These are phyloP conservation scores for Leishmania turanica DNA, from an alignment of 208 protist species.

Conservation along the genomic window DNA sequence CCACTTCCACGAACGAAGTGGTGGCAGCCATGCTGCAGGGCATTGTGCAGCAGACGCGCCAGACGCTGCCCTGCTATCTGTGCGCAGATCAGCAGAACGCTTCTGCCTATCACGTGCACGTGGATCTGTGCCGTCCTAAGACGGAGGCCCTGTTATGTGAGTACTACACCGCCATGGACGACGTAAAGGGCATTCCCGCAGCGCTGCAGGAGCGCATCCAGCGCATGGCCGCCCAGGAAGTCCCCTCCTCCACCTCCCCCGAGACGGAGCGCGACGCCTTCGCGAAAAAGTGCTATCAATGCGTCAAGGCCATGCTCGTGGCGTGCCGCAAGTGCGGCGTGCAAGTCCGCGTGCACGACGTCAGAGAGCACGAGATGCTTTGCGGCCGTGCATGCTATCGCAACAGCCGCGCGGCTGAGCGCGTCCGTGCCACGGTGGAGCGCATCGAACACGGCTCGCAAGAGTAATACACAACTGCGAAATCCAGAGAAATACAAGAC, in stretches of 20 bases:
- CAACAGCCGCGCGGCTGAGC: conserved; percentile 43
- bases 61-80: conserved; percentile 73
- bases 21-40: conserved; percentile 62
- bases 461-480: background rate
- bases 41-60: conserved; percentile 62
- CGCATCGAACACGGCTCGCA: conserved; percentile 31
- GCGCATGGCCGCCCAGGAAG: conserved; percentile 14
- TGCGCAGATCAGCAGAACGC: conserved; percentile 65
- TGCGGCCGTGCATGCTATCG: conserved; percentile 54
- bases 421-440: conserved; percentile 32
- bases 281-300: conserved; percentile 41
- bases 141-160: conserved; percentile 45
- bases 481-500: background rate
- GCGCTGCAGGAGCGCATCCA: conserved; percentile 23
- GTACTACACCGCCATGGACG: conserved; percentile 19
- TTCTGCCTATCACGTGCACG: conserved; percentile 55
- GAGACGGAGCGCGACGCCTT: conserved; percentile 40
- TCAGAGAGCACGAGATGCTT: conserved; percentile 70
- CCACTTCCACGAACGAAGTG: conserved; percentile 33
- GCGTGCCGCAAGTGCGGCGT: conserved; percentile 59
- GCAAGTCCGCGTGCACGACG: conserved; percentile 67
- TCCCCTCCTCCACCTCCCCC: conserved; percentile 26
- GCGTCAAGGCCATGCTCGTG: conserved; percentile 61
- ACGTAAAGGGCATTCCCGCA: conserved; percentile 11
- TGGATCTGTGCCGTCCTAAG: conserved; percentile 44